Evolutionary conservation across 2,329 filamentous ascomycete genomes (phyloP).

Genomic region (Periconia sp.): DNA sequence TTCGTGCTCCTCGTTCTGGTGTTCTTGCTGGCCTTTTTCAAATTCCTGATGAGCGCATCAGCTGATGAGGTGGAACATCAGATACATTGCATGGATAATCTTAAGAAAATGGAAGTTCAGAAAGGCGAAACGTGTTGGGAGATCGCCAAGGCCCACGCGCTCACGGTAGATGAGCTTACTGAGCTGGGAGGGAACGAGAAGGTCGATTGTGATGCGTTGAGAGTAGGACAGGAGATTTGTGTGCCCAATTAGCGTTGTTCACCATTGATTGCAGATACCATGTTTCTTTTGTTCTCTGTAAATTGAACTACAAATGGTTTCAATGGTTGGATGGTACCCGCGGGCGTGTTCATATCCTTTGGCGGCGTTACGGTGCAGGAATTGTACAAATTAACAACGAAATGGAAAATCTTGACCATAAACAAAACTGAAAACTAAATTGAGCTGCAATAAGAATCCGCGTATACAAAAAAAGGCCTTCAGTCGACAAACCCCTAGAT

Average conservation of each 20-base stretch:
- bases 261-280: not conserved
- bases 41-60: slow-evolving; percentile 14
- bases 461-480: too few relatives aligned
- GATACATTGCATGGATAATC: slow-evolving; percentile 27
- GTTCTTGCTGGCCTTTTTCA: slow-evolving; percentile 51
- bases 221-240: slow-evolving; percentile 50
- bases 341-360: too few relatives aligned
- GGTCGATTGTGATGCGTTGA: slow-evolving; percentile 53
- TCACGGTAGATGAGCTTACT: slow-evolving; percentile 52
- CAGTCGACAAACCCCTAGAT: too few relatives aligned
- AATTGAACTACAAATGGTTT: too few relatives aligned
- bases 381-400: too few relatives aligned
- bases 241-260: slow-evolving; percentile 36
- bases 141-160: slow-evolving; percentile 48
- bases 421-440: too few relatives aligned
- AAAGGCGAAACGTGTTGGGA: slow-evolving; percentile 58
- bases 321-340: too few relatives aligned
- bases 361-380: too few relatives aligned
- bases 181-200: slow-evolving; percentile 45
- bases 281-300: too few relatives aligned
- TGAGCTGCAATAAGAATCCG: too few relatives aligned
- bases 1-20: slow-evolving; percentile 59
- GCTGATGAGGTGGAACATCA: slow-evolving; percentile 23
- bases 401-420: too few relatives aligned
- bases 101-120: slow-evolving; percentile 45